Evolutionary conservation across 345 rosid genomes (phyloP).

Genomic region (Gossypium anomalum): DNA sequence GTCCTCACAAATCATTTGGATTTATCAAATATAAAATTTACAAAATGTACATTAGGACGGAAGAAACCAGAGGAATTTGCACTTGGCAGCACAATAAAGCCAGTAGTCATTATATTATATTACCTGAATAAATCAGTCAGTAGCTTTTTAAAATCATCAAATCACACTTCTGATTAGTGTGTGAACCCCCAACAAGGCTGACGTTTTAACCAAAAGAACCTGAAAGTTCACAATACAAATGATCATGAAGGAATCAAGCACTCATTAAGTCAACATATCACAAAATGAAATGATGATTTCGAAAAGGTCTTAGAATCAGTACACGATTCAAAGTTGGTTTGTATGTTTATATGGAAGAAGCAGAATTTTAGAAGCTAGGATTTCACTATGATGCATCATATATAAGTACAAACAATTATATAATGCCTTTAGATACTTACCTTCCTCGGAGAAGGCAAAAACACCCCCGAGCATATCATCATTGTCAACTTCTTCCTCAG

Average conservation of each 20-base stretch:
- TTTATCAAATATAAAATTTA: conserved; percentile 47
- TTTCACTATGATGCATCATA: not conserved
- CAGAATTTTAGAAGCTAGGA: not conserved
- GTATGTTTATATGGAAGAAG: not conserved
- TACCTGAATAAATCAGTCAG: conserved; percentile 50
- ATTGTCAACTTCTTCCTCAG: conserved; percentile 63
- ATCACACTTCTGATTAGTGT: conserved; percentile 36
- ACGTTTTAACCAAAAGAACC: conserved; percentile 13
- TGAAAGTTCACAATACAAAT: conserved; percentile 6
- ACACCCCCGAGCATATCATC: conserved; percentile 91
- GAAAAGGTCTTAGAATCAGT: not conserved
- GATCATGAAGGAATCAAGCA: not conserved
- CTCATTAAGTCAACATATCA: conserved; percentile 40
- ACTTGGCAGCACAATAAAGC: conserved; percentile 22
- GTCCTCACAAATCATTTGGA: conserved; percentile 51
- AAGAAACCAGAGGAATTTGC: conserved; percentile 29
- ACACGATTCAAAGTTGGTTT: not conserved
- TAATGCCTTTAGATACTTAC: conserved; percentile 31
- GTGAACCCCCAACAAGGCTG: conserved; percentile 31
- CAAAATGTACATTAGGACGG: conserved; percentile 50
- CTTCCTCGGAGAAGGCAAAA: conserved; percentile 93
- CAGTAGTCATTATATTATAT: conserved; percentile 15
- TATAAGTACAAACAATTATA: not conserved
- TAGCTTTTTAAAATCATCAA: conserved; percentile 26
- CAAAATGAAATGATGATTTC: conserved; percentile 13